Base-by-base conservation (phyloP, 1,284 basidiomycete species). In the Fomitopsis palustris region DNA sequence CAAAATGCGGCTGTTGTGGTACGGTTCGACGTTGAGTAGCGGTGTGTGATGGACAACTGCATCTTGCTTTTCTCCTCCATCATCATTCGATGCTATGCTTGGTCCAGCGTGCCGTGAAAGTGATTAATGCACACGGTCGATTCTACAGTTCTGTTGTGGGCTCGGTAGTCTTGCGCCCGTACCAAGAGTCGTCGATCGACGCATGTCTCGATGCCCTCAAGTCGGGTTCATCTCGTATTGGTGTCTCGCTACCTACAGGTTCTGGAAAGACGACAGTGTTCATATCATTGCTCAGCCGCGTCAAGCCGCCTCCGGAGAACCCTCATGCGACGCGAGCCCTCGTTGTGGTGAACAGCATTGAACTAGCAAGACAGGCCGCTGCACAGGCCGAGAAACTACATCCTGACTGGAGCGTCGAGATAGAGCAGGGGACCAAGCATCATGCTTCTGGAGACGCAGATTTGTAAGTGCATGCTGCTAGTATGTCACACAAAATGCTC, bases 251-350 rank as follows among this genome's bases (percentile, higher is more conserved):
- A 1, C 95, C 95, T 10, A 97, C 96, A 21, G 93, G 94, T 12
- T 86, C 92, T 29, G 96, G 96, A 8, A 98, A 98, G 74, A 98
- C 96, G 0, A 93, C 92, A 1, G 91, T 96, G 59, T 98, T 96
- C 75, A 88, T 95, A 54, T 84, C 85, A 5, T 81, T 96, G 19
- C 78, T 96, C 10, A 84, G 87, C 9, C 80, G 83, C 21, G 78
- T 92, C 31, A 55, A 67, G 4, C 66, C 84, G 23, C 82, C 83
- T 4, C 55, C 63, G 2, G 65, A 70, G 0, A 76, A 78, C 54
- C 74, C 79, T 3, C 62, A 67, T 29, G 86, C 86, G 12, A 82
- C 71, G 4, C 79, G 81, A 33, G 83, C 89, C n/a, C 75, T 96
- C 55, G 86, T 96, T 65, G 83, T 96, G 35, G 95, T 96, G 41